Conservation (phyloP, 257 asterid species). For the Solanum clarkiae region DNA sequence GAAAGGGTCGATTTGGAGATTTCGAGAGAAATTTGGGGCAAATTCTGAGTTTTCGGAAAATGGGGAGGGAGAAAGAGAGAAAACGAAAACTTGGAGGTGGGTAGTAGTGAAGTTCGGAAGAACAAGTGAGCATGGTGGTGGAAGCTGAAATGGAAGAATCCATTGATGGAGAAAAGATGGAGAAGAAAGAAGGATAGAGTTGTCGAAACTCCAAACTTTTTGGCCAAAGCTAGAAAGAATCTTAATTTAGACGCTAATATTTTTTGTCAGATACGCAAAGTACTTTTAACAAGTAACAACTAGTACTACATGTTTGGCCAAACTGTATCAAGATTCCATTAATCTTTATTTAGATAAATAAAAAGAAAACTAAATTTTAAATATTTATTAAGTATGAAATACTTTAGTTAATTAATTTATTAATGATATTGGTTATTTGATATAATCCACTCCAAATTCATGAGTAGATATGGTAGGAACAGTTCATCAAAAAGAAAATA, state of each 20-base stretch:
- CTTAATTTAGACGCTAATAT: not conserved
- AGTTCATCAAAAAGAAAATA: too few relatives aligned
- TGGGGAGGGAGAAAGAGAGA: constrained; percentile 22
- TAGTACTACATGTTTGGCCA: not conserved
- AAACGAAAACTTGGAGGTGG: constrained; percentile 23
- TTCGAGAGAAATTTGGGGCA: constrained; percentile 17
- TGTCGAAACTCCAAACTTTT: not conserved
- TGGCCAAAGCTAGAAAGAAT: not conserved
- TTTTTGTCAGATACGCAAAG: not conserved
- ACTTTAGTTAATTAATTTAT: not conserved
- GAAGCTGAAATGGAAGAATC: constrained; percentile 18
- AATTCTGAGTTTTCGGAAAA: constrained; percentile 27
- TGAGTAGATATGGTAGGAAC: not conserved
- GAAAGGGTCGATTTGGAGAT: constrained; percentile 10
- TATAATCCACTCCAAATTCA: not conserved
- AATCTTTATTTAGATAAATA: not conserved
- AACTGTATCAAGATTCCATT: not conserved
- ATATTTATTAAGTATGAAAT: not conserved
- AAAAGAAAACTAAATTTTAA: not conserved
- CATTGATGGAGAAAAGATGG: not conserved
- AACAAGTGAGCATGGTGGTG: constrained; percentile 24
- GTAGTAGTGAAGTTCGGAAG: constrained; percentile 21
- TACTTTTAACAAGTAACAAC: not conserved
- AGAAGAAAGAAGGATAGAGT: not conserved
- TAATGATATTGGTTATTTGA: not conserved